Conservation (phyloP, 108 stramenopile species). For the Conticribra weissflogii region DNA sequence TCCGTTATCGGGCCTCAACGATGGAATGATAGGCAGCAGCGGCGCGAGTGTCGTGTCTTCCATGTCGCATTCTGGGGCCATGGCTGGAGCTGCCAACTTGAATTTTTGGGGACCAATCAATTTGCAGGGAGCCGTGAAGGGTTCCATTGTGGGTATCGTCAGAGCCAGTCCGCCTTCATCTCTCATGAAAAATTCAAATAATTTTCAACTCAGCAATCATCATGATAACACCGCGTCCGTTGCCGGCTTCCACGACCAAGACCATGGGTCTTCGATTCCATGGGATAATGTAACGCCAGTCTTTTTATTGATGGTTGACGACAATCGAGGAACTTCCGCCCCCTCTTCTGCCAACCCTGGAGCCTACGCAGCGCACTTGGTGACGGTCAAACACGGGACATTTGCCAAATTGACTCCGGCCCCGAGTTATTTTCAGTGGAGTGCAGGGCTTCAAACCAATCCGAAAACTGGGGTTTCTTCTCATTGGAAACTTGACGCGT, state of each 20-base stretch:
- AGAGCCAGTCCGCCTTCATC: slow-evolving; percentile 33
- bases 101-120: slow-evolving; percentile 15
- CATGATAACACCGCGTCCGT: too few species aligned
- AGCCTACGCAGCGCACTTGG: slow-evolving; percentile 63
- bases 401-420: slow-evolving; percentile 55
- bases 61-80: not conserved
- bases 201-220: too few species aligned
- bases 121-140: slow-evolving; percentile 35
- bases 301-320: slow-evolving; percentile 81
- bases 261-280: not conserved
- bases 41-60: too few species aligned
- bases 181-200: too few species aligned
- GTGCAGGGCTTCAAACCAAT: not conserved
- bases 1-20: slow-evolving; percentile 1
- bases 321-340: slow-evolving; percentile 56
- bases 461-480: too few species aligned
- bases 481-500: too few species aligned
- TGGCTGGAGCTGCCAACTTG: slow-evolving; percentile 24
- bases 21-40: too few species aligned
- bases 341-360: slow-evolving; percentile 43
- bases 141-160: slow-evolving; percentile 44
- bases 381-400: slow-evolving; percentile 65
- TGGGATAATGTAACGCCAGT: slow-evolving; percentile 28
- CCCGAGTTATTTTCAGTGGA: not conserved
- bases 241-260: slow-evolving; percentile 11